Base-by-base conservation (phyloP, 1,284 basidiomycete species). In the Malassezia pachydermatis region DNA sequence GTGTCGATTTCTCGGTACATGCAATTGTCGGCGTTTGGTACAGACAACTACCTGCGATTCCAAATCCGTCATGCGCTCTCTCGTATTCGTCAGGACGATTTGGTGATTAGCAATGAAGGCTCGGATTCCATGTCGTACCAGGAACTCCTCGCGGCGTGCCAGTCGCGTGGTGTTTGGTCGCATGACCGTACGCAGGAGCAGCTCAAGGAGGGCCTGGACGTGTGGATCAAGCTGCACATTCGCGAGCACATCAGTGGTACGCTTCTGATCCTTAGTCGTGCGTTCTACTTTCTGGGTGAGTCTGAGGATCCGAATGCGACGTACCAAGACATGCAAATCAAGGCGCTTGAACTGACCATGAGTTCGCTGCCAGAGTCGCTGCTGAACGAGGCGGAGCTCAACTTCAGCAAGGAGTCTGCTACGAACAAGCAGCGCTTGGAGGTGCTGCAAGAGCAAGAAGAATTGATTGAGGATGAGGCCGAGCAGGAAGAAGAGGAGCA, bases 381-480 rank as follows among this genome's bases (percentile, higher is more conserved):
- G 77, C 78, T 98, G 43, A 95, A 86, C 73, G 92, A 98, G 77
- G 87, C 92, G 20, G 92, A 96, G 74, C 79, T 98, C 40, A 86
- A 89, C 73, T 89, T 96, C 36, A 87, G 88, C 64, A 85, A 84
- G 48, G 88, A 94, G 43, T 84, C 85, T 45, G 86, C 89, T 13
- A 88, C 83, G 63, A 95, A 95, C 79, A 94, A 95, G 77, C 88
- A 96, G 77, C 89, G 92, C 74, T 80, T 98, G 51, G 92, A 95
- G 62, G 92, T 99, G 7, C 76, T 99, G 72, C 86, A 94, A 67
- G 87, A 99, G 72, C 92, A 98, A 74, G 88, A 98, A 72, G 92
- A 98, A 73, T 84, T 99, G 54, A 99, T 99, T 70, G 90, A 96
- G 73, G 92, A 96, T 72, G 92, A 98, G 75, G 83, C 90, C 58